Conservation (phyloP, 2,329 filamentous ascomycete genomes). For the Xylariaceae sp. region DNA sequence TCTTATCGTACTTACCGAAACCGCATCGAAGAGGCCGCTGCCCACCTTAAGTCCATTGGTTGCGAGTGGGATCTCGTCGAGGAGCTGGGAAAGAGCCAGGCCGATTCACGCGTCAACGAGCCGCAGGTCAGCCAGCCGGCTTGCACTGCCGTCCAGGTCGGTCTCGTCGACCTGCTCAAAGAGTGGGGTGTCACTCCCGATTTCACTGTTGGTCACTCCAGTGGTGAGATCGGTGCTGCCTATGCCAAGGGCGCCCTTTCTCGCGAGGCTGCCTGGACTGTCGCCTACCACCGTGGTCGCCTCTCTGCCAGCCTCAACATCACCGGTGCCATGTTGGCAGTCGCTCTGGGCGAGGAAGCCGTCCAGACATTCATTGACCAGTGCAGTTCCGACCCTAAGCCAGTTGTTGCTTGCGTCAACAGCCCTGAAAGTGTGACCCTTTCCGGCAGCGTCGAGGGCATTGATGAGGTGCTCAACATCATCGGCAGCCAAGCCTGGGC, state of each 20-base stretch:
- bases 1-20: constrained; percentile 35
- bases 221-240: constrained; percentile 50
- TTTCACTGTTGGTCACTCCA: constrained; percentile 48
- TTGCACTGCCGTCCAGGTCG: constrained; percentile 38
- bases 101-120: constrained; percentile 36
- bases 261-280: constrained; percentile 39
- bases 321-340: constrained; percentile 38
- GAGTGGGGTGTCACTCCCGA: constrained; percentile 41
- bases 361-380: constrained; percentile 35
- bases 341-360: constrained; percentile 34
- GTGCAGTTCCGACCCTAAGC: constrained; percentile 33
- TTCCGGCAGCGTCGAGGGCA: constrained; percentile 37
- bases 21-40: constrained; percentile 36
- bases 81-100: constrained; percentile 33
- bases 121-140: constrained; percentile 40
- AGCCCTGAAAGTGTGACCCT: constrained; percentile 39
- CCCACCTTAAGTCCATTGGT: constrained; percentile 33
- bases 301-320: constrained; percentile 36
- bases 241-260: constrained; percentile 48
- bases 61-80: constrained; percentile 38
- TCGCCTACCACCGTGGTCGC: constrained; percentile 39
- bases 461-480: constrained; percentile 38
- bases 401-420: constrained; percentile 40
- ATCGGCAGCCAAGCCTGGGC: constrained; percentile 41
- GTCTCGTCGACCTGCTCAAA: constrained; percentile 35